Base-by-base conservation (phyloP, 139 green algal genomes). In the Tetratostichococcus sp. region DNA sequence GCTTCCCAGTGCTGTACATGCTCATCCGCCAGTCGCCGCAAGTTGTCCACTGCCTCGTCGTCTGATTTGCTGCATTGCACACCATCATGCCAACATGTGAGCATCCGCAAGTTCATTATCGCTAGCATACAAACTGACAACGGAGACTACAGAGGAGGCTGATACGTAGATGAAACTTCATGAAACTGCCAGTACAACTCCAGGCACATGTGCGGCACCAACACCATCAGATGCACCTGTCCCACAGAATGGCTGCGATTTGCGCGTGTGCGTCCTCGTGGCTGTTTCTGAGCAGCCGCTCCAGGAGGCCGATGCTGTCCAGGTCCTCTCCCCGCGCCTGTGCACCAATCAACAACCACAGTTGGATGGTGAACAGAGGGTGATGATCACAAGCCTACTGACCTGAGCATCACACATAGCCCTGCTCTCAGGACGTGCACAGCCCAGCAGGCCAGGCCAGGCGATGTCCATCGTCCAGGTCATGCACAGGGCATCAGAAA, bases 241-340 rank as follows among this genome's bases (percentile, higher is more conserved):
- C 85, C 90, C 90, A 96, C 19, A 96, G 79, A 11, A 81, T 76
- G 30, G 78, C 79, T 14, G 89, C 84, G 0, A 97, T 91, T 14
- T 76, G 75, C 1, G 59, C 74, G 75, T 94, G 89, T 16, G 87
- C 86, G 0, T 76, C 69, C 17, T 88, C 80, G 50, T 78, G 80
- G 34, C 85, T 75, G 80, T 90, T 95, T 22, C 91, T 82, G 71
- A 97, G 80, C 50, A 96, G 73, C 1, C 91, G 83, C 79, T 97
- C 92, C 70, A 95, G 57, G 21, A 75, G 67, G 16, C 79, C 58
- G 75, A 96, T 73, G n/a, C 21, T 71, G 3, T 91, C 87, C 1
- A 86, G 30, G 22, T 30, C 77, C 70, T 94, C 90, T 0, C 89
- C 90, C 22, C 86, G 33, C 69, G 81, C 76, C 50, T 62, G 50